A percentile compares a stretch with the other conserved stretches of the same genome.
phyloP scores from a whole-genome alignment of 371 early-diverging fungal species.

The Syncephalastrum racemosum region DNA sequence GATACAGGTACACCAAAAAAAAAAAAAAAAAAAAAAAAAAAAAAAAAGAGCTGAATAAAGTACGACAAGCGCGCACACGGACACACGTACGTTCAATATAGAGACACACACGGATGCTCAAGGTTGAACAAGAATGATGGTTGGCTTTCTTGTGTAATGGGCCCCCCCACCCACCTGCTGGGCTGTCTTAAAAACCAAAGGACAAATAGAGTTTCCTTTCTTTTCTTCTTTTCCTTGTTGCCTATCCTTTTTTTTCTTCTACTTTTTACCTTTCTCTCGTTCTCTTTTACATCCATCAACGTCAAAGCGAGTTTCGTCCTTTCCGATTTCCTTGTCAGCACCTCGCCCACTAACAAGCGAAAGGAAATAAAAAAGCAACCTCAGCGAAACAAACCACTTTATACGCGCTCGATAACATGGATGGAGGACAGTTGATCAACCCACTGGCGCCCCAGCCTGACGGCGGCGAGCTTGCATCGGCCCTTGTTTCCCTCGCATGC shows the following conservation, averaged over 20 bases:
- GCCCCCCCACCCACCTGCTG: background rate
- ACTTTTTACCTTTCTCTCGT: slow-evolving; percentile 2
- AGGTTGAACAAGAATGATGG: slow-evolving; percentile 6
- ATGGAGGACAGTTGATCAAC: background rate
- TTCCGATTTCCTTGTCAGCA: too few relatives aligned
- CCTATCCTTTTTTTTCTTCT: slow-evolving; percentile 1
- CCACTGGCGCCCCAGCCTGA: slow-evolving; percentile 22
- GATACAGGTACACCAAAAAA: too few relatives aligned
- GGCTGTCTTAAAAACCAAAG: slow-evolving; percentile 1
- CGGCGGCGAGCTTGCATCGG: slow-evolving; percentile 31
- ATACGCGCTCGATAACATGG: too few relatives aligned
- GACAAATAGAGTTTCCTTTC: background rate
- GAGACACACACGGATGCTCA: too few relatives aligned
- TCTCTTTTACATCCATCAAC: slow-evolving; percentile 1
- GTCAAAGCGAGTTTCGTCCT: too few relatives aligned
- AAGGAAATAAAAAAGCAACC: too few relatives aligned
- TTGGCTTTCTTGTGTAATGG: slow-evolving; percentile 10
- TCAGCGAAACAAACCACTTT: too few relatives aligned
- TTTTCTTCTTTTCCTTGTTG: background rate
- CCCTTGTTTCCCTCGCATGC: slow-evolving; percentile 35
- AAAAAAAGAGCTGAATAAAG: too few relatives aligned
- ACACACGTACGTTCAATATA: too few relatives aligned
- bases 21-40: too few relatives aligned
- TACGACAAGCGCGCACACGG: too few relatives aligned
- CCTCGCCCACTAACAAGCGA: too few relatives aligned